Evolutionary conservation across 495 filamentous ascomycete species (phyloP).

Genomic region (Thermothielavioides terrestris): DNA sequence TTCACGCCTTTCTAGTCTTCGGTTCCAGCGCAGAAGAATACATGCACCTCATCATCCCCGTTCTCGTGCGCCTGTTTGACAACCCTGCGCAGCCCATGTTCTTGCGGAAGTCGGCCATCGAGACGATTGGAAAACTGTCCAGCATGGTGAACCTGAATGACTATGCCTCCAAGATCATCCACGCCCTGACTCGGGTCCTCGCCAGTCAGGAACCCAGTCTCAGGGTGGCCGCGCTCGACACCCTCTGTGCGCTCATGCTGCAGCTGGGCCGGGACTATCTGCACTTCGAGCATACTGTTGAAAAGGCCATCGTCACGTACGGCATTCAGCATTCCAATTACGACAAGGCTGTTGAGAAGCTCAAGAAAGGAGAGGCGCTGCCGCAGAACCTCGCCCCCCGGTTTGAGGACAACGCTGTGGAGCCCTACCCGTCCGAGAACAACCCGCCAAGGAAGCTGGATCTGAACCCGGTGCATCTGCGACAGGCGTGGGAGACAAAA

Average conservation of each 20-base stretch:
- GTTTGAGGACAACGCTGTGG: constrained; percentile 69
- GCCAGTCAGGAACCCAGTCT: constrained; percentile 59
- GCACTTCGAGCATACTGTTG: constrained; percentile 84
- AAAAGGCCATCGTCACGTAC: constrained; percentile 61
- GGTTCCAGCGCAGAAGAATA: constrained; percentile 95
- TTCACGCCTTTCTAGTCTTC: constrained; percentile 93
- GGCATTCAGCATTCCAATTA: constrained; percentile 81
- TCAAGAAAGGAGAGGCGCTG: constrained; percentile 87
- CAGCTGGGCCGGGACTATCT: constrained; percentile 92
- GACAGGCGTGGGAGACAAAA: constrained; percentile 92
- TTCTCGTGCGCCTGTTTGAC: constrained; percentile 89
- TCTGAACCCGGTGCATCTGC: constrained; percentile 93
- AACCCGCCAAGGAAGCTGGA: constrained; percentile 79
- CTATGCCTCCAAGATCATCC: constrained; percentile 89
- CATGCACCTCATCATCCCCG: constrained; percentile 97
- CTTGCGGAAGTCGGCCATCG: constrained; percentile 81
- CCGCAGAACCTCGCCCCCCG: constrained; percentile 88
- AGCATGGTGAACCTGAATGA: constrained; percentile 96
- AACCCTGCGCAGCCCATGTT: constrained; percentile 66
- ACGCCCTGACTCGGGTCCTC: constrained; percentile 75
- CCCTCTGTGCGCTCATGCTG: constrained; percentile 87
- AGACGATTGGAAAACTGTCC: constrained; percentile 89
- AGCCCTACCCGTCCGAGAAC: constrained; percentile 70
- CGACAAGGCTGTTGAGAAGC: constrained; percentile 77
- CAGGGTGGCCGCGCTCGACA: constrained; percentile 83